Evolutionary conservation across 1,284 basidiomycete species (phyloP).

Genomic region (Trametes versicolor): DNA sequence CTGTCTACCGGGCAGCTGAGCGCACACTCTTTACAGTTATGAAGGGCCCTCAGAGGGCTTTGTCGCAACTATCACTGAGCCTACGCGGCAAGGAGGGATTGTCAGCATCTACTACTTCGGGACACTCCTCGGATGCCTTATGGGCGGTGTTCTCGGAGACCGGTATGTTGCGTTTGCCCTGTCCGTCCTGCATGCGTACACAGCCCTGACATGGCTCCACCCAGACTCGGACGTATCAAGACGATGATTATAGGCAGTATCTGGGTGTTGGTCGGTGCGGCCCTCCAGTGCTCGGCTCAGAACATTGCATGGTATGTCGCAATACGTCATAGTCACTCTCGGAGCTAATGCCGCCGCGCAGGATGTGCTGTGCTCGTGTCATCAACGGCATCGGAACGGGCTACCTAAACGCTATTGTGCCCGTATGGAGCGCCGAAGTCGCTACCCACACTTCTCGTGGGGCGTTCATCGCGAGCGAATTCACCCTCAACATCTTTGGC

Average conservation of each 20-base stretch:
- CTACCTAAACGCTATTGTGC: slow-evolving; percentile 61
- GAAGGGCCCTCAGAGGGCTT: slow-evolving; percentile 55
- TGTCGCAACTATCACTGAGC: slow-evolving; percentile 58
- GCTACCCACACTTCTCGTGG: slow-evolving; percentile 57
- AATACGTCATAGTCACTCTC: background rate
- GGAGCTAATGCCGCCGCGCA: slow-evolving; percentile 28
- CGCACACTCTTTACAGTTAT: slow-evolving; percentile 40
- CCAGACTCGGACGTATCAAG: slow-evolving; percentile 54
- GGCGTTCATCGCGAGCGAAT: slow-evolving; percentile 49
- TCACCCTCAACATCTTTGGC: slow-evolving; percentile 59
- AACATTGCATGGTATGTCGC: slow-evolving; percentile 54
- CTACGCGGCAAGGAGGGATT: slow-evolving; percentile 61
- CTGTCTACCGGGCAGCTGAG: background rate
- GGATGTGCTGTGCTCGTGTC: slow-evolving; percentile 61
- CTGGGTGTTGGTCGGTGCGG: slow-evolving; percentile 58
- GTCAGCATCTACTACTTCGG: slow-evolving; percentile 62
- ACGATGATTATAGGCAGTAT: slow-evolving; percentile 54
- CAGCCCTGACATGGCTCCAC: background rate
- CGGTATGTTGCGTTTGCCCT: slow-evolving; percentile 33
- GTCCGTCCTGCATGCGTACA: background rate
- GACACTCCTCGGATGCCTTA: slow-evolving; percentile 58
- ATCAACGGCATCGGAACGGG: slow-evolving; percentile 64
- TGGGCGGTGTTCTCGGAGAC: slow-evolving; percentile 56
- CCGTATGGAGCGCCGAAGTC: slow-evolving; percentile 61
- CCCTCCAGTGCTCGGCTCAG: slow-evolving; percentile 61